phyloP scores from a whole-genome alignment of 2,329 filamentous ascomycete genomes.

The Aspergillus awamori region DNA sequence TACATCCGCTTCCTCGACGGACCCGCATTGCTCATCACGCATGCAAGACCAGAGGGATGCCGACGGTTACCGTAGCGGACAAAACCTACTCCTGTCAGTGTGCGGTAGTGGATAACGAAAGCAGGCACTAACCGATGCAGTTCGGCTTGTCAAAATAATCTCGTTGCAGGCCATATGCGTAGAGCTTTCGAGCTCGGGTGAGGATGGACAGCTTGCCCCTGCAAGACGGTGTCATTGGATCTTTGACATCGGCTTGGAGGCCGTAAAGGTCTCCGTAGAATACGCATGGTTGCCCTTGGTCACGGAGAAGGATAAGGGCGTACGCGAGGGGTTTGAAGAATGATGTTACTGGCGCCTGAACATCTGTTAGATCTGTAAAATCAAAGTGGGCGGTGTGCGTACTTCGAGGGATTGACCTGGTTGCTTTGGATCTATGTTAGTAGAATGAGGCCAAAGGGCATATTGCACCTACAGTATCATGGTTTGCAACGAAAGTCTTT shows the following conservation, averaged over 20 bases:
- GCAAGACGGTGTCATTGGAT: conserved; percentile 57
- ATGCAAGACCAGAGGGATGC: conserved; percentile 57
- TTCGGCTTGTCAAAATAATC: conserved; percentile 65
- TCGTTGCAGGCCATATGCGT: conserved; percentile 66
- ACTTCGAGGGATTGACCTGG: conserved; percentile 64
- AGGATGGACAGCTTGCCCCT: conserved; percentile 61
- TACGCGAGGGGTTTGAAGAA: conserved; percentile 75
- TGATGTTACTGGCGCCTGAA: conserved; percentile 60
- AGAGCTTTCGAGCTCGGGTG: conserved; percentile 64
- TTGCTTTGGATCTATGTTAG: conserved; percentile 46
- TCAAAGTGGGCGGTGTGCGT: conserved; percentile 13
- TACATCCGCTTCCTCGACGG: conserved; percentile 61
- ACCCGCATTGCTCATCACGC: conserved; percentile 59
- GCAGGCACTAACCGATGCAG: conserved; percentile 55
- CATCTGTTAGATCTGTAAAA: neutral
- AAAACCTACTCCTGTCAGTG: conserved; percentile 38
- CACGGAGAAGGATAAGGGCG: conserved; percentile 68
- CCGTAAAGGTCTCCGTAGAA: conserved; percentile 74
- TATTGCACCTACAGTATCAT: conserved; percentile 27
- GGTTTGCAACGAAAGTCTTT: conserved; percentile 32
- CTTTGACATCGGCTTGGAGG: conserved; percentile 51
- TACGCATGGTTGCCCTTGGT: conserved; percentile 65
- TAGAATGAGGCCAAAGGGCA: neutral
- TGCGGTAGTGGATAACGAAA: neutral
- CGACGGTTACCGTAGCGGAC: conserved; percentile 55